These are phyloP conservation scores for Gaillardinia entomophila DNA, from an alignment of 805 yeast genomes.

Conservation along the genomic window DNA sequence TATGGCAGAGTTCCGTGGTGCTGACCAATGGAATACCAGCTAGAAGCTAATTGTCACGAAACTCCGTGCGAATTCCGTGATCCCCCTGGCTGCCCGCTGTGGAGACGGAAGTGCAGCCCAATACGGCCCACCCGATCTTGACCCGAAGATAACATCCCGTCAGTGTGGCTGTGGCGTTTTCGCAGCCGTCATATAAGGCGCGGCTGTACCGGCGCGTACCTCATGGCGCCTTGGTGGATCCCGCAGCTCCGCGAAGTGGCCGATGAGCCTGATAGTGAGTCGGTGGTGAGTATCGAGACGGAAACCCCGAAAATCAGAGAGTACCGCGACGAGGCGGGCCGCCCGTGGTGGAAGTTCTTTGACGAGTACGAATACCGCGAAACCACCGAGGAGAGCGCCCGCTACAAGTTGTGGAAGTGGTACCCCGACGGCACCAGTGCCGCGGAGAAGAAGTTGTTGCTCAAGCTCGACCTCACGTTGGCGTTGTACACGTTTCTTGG, in stretches of 20 bases:
- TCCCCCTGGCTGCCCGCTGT: neutral
- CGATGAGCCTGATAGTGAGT: constrained; percentile 2
- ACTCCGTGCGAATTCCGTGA: neutral
- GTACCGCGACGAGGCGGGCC: constrained; percentile 47
- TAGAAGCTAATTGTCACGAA: neutral
- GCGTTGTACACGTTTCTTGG: constrained; percentile 21
- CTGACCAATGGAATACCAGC: neutral
- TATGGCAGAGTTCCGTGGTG: neutral
- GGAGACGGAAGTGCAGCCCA: neutral
- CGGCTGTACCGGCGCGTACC: too few relatives aligned
- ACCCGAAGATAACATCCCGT: neutral
- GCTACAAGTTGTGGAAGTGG: constrained; percentile 37
- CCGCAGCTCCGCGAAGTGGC: constrained; percentile 10
- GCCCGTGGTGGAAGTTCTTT: constrained; percentile 46
- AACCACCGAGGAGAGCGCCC: constrained; percentile 24
- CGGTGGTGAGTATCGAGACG: neutral
- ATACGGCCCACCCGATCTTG: neutral
- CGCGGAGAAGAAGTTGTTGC: constrained; percentile 22
- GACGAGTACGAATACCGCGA: constrained; percentile 58
- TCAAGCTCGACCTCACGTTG: constrained; percentile 23
- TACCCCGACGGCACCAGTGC: too few relatives aligned
- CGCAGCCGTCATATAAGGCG: too few relatives aligned
- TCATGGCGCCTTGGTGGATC: constrained; percentile 13
- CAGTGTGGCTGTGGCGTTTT: too few relatives aligned
- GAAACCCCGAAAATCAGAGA: too few relatives aligned